Percentiles rank a stretch among this genome's conserved stretches.
These are phyloP conservation scores for Macrophomina tecta DNA, from an alignment of 2,329 filamentous ascomycete species.

Conservation along the genomic window DNA sequence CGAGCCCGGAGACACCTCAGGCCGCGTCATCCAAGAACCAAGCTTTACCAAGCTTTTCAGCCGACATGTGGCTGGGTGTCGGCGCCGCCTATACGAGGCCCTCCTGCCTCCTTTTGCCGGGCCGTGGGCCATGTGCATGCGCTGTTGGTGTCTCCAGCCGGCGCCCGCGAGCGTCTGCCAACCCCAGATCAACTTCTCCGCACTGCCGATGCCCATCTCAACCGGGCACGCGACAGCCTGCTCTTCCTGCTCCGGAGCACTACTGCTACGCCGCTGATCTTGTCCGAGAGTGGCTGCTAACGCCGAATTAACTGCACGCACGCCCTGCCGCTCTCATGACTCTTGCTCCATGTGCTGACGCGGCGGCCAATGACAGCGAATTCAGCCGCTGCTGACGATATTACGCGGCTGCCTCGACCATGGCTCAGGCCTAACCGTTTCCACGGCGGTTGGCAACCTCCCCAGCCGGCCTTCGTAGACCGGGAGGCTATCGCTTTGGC, in stretches of 20 bases:
- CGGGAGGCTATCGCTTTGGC: not conserved
- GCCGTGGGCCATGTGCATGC: not conserved
- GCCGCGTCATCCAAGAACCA: constrained; percentile 19
- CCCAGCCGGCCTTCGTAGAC: not conserved
- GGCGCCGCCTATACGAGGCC: not conserved
- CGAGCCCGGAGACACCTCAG: not conserved
- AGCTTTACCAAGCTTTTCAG: constrained; percentile 29
- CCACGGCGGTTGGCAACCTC: not conserved
- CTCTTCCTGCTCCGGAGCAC: not conserved
- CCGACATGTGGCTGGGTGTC: constrained; percentile 6
- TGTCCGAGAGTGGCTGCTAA: not conserved
- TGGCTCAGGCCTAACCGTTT: not conserved
- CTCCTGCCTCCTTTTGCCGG: not conserved
- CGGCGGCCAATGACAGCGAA: constrained; percentile 9
- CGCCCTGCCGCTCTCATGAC: not conserved
- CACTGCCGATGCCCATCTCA: constrained; percentile 41
- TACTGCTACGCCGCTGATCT: not conserved
- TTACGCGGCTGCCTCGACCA: not conserved
- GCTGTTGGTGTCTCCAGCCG: not conserved
- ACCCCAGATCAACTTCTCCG: not conserved
- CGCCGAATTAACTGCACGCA: not conserved
- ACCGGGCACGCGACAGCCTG: constrained; percentile 5
- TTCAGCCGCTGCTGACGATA: not conserved
- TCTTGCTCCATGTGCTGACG: constrained; percentile 6
- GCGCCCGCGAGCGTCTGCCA: not conserved